Base-by-base conservation (phyloP, 352 stramenopile species). In the Pythium graminicola region DNA sequence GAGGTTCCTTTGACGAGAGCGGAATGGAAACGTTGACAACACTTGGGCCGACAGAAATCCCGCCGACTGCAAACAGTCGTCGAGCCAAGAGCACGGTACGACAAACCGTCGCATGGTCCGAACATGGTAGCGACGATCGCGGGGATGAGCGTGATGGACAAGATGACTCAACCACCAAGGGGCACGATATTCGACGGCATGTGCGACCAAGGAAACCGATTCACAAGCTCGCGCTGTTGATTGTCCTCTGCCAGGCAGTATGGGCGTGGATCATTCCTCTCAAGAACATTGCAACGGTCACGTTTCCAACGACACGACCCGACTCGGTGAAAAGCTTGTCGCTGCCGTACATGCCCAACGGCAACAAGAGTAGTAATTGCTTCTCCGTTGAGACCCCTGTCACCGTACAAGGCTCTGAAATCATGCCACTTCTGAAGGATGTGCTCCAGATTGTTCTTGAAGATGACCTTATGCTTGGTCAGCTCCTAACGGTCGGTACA, bases 241-340 rank as follows among this genome's bases (percentile, higher is more conserved):
- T 65, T 16, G 58, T 78, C 26, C 2, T 64, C 9, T 35, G 72
- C 7, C 70, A 79, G 46, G 64, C 55, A 6, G 24, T 72, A 10
- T 80, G 70, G 70, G 67, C 67, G 20, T 50, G 67, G 23, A 26
- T 49, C 8, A 62, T 76, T 11, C 67, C 67, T 6, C 24, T 76
- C 19, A 76, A 76, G 57, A 80, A 80, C 36, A 58, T 80, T 22
- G 64, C 43, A 26, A 67, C 55, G 0, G 57, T 75, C 31, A 53
- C 62, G 8, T 72, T 72, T 35, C 70, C 70, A 9, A 56, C 58
- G 11, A 67, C 57, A 1, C 62, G 55, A 1, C 56, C 70, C 3
- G 67, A 76, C 28, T 56, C 50, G 8, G 29, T 52, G 10, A 57
- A 29, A 17, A 53, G 39, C 8, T 35, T 53, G 17, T 14, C 51